Base-by-base conservation (phyloP, 768 basidiomycete genomes). In the Mycena leptocephala region DNA sequence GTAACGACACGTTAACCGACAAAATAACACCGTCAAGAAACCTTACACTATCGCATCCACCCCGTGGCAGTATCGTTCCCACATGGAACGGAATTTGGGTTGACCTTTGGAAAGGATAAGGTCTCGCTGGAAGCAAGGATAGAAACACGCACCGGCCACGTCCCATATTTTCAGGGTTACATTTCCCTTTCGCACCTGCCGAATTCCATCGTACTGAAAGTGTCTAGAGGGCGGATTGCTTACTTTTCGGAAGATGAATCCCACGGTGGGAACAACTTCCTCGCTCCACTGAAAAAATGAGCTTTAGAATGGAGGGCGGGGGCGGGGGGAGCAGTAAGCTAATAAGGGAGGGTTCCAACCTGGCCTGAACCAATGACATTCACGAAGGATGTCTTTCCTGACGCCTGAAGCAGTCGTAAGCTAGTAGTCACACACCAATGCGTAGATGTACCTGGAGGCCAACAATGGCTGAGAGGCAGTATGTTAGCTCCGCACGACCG, bases 161-260 rank as follows among this genome's bases (percentile, higher is more conserved):
- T 98, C 97, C 97, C 97, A 98, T 61, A 98, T 93, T 83, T 97
- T 98, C 81, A 98, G 87, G 0, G 95, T 96, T 1, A 98, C 93
- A 74, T 96, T 97, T 16, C 96, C 96, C 80, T 96, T 96, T 76
- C 94, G 74, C 26, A 78, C 77, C 77, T 78, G 28, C 22, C 41
- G 14, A 18, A 35, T 18, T 37, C 41, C n/a, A 43, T 51, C 11
- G 51, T 14, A 43, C 11, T 10, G 46, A 3, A 26, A 48, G 14
- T 26, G 32, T 30, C 7, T 6, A n/a, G 22, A 11, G 5, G 35
- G 22, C 2, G 53, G 26, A 37, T 9, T 13, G n/a, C 32, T 89
- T 16, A 98, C 93, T 83, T 95, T 96, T 24, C 95, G 90, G 80
- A 97, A 93, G 79, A 97, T 97, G 88, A 97, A 98, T 9, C 97